Conservation (phyloP, 2,329 filamentous ascomycete species). For the Hymenoscyphus infarciens region DNA sequence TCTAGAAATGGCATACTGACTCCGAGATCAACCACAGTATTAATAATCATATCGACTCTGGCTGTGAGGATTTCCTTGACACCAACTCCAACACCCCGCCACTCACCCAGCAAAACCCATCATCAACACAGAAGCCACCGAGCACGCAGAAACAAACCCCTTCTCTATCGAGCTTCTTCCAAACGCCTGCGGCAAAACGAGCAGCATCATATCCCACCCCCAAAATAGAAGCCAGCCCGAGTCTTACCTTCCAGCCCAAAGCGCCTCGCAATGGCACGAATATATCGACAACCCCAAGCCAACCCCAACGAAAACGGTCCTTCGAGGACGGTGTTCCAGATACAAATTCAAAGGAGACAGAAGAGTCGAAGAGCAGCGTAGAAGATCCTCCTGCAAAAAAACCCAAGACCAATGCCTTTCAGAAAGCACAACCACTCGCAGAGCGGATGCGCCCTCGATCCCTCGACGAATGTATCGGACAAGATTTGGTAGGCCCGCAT, state of each 20-base stretch:
- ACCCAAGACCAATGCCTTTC: conserved; percentile 59
- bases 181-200: conserved; percentile 57
- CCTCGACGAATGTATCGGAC: conserved; percentile 82
- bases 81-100: conserved; percentile 42
- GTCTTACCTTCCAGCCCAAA: conserved; percentile 37
- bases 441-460: conserved; percentile 87
- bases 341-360: conserved; percentile 14
- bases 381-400: conserved; percentile 51
- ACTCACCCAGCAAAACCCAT: conserved; percentile 35
- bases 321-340: conserved; percentile 28
- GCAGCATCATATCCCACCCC: conserved; percentile 34
- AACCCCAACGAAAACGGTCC: conserved; percentile 31
- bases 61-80: conserved; percentile 66
- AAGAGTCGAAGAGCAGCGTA: background rate
- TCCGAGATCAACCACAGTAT: no score
- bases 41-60: conserved; percentile 61
- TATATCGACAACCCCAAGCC: conserved; percentile 24
- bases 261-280: conserved; percentile 26
- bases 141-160: conserved; percentile 42
- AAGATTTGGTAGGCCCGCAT: conserved; percentile 80
- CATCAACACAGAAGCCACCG: conserved; percentile 25
- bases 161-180: conserved; percentile 57
- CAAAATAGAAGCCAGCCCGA: conserved; percentile 34
- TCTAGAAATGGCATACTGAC: no score
- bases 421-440: conserved; percentile 76